phyloP scores from a whole-genome alignment of 306 rosid species.

The Psophocarpus tetragonolobus region DNA sequence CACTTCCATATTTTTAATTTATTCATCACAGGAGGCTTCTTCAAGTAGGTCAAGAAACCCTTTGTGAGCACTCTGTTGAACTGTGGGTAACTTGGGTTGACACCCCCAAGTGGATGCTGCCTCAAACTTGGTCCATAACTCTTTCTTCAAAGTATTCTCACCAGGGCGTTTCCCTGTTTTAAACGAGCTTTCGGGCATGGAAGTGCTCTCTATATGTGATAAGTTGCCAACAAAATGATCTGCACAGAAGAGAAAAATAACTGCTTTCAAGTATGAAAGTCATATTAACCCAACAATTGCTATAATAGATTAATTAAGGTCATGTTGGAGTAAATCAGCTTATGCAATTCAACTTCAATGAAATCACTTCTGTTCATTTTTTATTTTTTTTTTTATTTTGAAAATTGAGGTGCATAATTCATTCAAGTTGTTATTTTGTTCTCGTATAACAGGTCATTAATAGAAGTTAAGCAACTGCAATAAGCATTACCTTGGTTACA shows the following conservation, averaged over 20 bases:
- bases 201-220: slow-evolving; percentile 53
- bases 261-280: slow-evolving; percentile 17
- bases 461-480: neutral
- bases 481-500: slow-evolving; percentile 50
- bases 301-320: neutral
- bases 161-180: slow-evolving; percentile 67
- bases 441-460: neutral
- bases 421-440: neutral
- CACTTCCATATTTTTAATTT: slow-evolving; percentile 15
- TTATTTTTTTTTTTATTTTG: too few species aligned
- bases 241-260: slow-evolving; percentile 21
- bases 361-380: neutral
- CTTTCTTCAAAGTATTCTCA: slow-evolving; percentile 90
- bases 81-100: slow-evolving; percentile 32
- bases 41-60: slow-evolving; percentile 86
- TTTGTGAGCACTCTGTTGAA: slow-evolving; percentile 40
- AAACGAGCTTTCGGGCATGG: slow-evolving; percentile 58
- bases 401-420: neutral
- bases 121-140: slow-evolving; percentile 87
- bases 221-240: slow-evolving; percentile 46
- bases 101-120: slow-evolving; percentile 59
- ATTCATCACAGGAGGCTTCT: slow-evolving; percentile 69
- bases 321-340: neutral
- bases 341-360: neutral
- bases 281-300: slow-evolving; percentile 6